Evolutionary conservation across 108 stramenopile genomes (phyloP).

Genomic region (Nitzschia palea): DNA sequence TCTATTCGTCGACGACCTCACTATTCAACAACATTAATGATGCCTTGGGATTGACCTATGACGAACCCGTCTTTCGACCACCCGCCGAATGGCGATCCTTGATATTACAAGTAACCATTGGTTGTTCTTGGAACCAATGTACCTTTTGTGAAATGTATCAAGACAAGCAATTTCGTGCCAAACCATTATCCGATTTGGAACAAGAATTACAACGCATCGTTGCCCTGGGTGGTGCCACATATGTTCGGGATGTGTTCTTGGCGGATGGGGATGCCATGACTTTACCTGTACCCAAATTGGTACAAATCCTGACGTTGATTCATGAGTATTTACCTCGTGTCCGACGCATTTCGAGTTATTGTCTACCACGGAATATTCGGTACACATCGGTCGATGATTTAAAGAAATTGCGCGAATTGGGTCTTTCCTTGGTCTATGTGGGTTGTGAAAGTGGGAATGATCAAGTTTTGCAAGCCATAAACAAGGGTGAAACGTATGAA

Average conservation of each 20-base stretch:
- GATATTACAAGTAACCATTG: slow-evolving; percentile 24
- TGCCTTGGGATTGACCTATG: not conserved
- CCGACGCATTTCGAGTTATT: slow-evolving; percentile 14
- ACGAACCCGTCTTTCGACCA: slow-evolving; percentile 28
- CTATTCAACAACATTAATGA: not conserved
- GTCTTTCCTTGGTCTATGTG: slow-evolving; percentile 17
- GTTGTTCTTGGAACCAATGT: slow-evolving; percentile 25
- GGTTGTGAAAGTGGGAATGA: slow-evolving; percentile 28
- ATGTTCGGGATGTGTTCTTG: slow-evolving; percentile 23
- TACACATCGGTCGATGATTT: slow-evolving; percentile 10
- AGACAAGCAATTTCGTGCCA: slow-evolving; percentile 18
- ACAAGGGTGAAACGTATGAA: slow-evolving; percentile 19
- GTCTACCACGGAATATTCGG: slow-evolving; percentile 22
- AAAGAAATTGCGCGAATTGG: not conserved
- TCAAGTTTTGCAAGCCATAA: slow-evolving; percentile 4
- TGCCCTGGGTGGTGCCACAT: not conserved
- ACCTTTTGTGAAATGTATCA: slow-evolving; percentile 37
- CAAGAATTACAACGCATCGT: slow-evolving; percentile 4
- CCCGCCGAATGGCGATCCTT: slow-evolving; percentile 25
- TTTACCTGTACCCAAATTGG: not conserved
- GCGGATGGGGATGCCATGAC: slow-evolving; percentile 37
- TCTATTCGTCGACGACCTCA: too few species aligned
- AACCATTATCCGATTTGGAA: slow-evolving; percentile 8
- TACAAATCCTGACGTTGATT: slow-evolving; percentile 4
- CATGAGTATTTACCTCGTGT: slow-evolving; percentile 5